Percentiles rank a stretch among this genome's conserved stretches.
phyloP scores from a whole-genome alignment of 139 green algal species.

The Penium margaritaceum region DNA sequence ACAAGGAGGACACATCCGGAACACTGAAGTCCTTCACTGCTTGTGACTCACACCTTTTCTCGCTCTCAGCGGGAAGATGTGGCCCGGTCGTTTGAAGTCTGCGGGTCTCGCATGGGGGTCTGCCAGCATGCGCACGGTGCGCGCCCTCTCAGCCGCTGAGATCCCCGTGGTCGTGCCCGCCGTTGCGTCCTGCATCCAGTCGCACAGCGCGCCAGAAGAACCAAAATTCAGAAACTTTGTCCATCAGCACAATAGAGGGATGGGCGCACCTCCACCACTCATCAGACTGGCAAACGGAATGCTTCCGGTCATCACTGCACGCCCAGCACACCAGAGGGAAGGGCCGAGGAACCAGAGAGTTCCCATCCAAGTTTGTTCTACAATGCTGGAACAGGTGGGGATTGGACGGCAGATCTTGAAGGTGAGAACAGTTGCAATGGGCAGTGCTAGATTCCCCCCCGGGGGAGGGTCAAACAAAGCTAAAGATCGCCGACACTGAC shows the following conservation, averaged over 20 bases:
- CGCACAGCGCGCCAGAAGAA: no score
- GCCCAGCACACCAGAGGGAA: background rate
- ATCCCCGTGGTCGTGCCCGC: slow-evolving; percentile 84
- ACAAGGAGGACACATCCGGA: no score
- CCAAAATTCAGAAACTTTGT: no score
- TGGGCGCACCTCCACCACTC: no score
- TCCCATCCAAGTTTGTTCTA: no score
- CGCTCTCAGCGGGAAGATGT: slow-evolving; percentile 90
- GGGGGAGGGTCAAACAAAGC: background rate
- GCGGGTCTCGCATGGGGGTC: slow-evolving; percentile 45
- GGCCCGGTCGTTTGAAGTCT: slow-evolving; percentile 78
- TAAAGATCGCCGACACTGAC: background rate
- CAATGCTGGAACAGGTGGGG: background rate
- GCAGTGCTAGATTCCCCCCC: no score
- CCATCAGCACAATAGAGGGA: no score
- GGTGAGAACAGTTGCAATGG: no score
- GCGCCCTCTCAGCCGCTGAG: slow-evolving; percentile 76
- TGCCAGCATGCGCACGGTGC: slow-evolving; percentile 72
- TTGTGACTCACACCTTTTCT: no score
- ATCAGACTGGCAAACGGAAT: no score
- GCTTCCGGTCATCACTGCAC: background rate
- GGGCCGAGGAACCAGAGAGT: background rate
- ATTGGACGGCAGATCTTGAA: background rate
- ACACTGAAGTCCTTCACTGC: no score
- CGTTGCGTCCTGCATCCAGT: background rate